phyloP scores from a whole-genome alignment of 2,329 filamentous ascomycete genomes.

The Penicillium hesseltinei region DNA sequence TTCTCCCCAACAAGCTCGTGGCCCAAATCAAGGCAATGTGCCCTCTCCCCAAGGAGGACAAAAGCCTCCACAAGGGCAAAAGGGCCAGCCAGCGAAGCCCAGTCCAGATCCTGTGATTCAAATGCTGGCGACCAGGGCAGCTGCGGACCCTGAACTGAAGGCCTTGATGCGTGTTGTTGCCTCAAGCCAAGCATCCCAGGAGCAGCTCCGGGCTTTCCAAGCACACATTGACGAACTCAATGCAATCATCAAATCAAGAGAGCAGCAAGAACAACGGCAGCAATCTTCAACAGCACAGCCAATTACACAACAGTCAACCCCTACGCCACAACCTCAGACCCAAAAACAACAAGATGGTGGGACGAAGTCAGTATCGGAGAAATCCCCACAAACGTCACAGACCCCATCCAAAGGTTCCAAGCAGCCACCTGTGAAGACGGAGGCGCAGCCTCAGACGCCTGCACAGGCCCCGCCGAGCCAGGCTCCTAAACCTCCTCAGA shows the following conservation, averaged over 20 bases:
- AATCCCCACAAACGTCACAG: slow-evolving; percentile 10
- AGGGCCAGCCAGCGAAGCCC: slow-evolving; percentile 41
- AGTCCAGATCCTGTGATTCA: slow-evolving; percentile 53
- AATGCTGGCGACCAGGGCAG: slow-evolving; percentile 52
- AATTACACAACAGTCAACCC: slow-evolving; percentile 10
- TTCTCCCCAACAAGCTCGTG: slow-evolving; percentile 21
- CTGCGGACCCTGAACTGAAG: slow-evolving; percentile 49
- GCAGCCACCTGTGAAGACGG: slow-evolving; percentile 3
- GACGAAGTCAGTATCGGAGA: slow-evolving; percentile 17
- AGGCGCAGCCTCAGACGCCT: slow-evolving; percentile 12
- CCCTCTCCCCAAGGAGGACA: slow-evolving; percentile 26
- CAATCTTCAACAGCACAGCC: slow-evolving; percentile 18
- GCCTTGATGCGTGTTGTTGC: slow-evolving; percentile 53
- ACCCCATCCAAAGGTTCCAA: slow-evolving; percentile 16
- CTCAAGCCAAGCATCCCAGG: slow-evolving; percentile 49
- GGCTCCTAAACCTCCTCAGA: slow-evolving; percentile 9
- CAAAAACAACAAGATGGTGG: slow-evolving; percentile 29
- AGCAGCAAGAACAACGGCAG: slow-evolving; percentile 40
- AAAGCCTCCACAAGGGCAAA: slow-evolving; percentile 30
- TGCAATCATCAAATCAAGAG: slow-evolving; percentile 47
- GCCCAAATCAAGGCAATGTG: slow-evolving; percentile 24
- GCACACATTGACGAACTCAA: slow-evolving; percentile 53
- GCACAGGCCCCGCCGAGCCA: background rate
- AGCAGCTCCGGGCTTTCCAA: slow-evolving; percentile 51
- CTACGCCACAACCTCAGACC: slow-evolving; percentile 21